Base-by-base conservation (phyloP, 2,329 filamentous ascomycete species). In the Ascochyta koolunga region DNA sequence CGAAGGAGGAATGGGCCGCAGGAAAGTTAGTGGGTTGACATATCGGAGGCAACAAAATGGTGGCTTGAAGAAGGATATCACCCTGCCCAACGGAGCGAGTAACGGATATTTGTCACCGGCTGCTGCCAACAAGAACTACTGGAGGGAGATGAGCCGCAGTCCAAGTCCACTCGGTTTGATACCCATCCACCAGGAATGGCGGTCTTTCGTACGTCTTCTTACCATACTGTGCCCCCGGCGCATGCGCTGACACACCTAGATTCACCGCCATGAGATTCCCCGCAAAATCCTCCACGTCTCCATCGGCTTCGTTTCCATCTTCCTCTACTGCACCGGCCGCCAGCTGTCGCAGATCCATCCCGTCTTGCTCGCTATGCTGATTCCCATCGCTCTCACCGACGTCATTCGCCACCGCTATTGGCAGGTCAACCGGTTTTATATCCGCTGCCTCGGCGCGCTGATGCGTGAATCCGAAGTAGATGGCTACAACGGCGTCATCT, bases 381-480 rank as follows among this genome's bases (percentile, higher is more conserved):
- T 98, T 35, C 95, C 95, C 29, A 95, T 98, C 70, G 88, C 90
- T 25, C 84, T 86, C 4, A 86, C 87, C 31, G 95, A 99, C 75
- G 81, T 92, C 65, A 78, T 96, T 41, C 90, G 95, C 46, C 93
- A 97, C 76, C 86, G 86, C 64, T 95, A 87, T 66, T 85, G 89
- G 55, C 83, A 86, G 1, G 84, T 99, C 69, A 99, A 99, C 75
- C 83, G 88, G 32, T 73, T 96, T 51, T 99, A 98, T 76, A 93
- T 98, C 66, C 86, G 84, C 51, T 83, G 85, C 32, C 78, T 98
- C 13, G 95, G 95, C 40, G 91, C 93, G 0, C 82, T 99, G 65
- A 99, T 99, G 95, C 90, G 95, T 49, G 95, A 99, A 79, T 95
- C 89, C 61, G 95, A 99, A 77, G 96, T 93, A 64, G 83, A 88